Conservation (phyloP, 805 yeast genomes). For the Blastobotrys peoriensis region DNA sequence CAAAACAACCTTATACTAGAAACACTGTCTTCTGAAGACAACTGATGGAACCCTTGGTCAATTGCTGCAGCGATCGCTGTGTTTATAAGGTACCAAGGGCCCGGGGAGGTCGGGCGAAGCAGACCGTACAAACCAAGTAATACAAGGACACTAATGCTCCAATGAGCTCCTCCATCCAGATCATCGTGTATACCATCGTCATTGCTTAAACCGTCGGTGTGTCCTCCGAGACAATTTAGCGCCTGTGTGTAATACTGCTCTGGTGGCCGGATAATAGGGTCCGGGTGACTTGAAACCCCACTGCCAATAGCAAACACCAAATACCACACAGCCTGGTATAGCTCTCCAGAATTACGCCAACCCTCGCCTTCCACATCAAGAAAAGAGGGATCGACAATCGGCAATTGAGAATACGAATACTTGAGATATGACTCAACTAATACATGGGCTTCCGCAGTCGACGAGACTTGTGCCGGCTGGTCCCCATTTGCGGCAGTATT, state of each 20-base stretch:
- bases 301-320: neutral
- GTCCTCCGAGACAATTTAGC: neutral
- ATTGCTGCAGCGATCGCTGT: neutral
- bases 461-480: neutral
- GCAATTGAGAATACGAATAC: neutral
- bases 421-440: neutral
- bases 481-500: neutral
- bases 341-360: neutral
- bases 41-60: neutral
- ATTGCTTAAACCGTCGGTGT: no score
- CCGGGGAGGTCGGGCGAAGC: neutral
- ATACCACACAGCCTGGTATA: neutral
- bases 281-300: neutral
- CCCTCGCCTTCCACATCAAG: neutral
- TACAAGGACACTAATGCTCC: no score
- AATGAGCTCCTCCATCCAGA: no score
- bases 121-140: neutral
- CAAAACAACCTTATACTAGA: neutral
- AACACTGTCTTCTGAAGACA: neutral
- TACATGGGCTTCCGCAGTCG: neutral
- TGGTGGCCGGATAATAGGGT: neutral
- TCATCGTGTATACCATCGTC: no score
- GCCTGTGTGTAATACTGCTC: neutral
- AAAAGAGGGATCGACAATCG: neutral
- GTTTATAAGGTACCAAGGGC: neutral